phyloP scores from a whole-genome alignment of 225 moss, liverwort and hornwort species.

The Polytrichum commune region DNA sequence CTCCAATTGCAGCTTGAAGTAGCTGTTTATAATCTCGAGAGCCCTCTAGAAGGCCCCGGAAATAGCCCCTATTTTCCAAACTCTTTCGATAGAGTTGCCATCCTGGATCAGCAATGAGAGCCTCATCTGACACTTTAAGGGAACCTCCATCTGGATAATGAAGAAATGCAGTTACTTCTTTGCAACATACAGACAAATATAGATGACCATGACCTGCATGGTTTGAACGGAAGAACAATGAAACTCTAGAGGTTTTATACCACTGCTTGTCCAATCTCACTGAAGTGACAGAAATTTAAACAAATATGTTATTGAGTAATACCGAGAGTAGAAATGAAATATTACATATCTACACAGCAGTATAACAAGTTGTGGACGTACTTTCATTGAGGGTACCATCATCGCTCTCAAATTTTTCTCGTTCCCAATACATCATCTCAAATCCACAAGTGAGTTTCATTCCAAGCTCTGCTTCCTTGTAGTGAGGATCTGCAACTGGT shows the following conservation, averaged over 20 bases:
- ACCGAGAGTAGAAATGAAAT: too few relatives aligned
- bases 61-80: constrained; percentile 76
- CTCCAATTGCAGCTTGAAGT: constrained; percentile 60
- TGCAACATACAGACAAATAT: too few relatives aligned
- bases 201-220: not conserved
- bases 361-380: constrained; percentile 2
- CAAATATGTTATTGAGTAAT: too few relatives aligned
- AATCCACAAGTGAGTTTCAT: constrained; percentile 97
- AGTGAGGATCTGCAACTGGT: constrained; percentile 42
- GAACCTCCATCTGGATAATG: constrained; percentile 18
- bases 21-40: constrained; percentile 68
- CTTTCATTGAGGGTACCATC: constrained; percentile 17
- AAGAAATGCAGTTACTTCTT: not conserved
- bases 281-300: too few relatives aligned
- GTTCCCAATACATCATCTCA: constrained; percentile 94
- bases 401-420: constrained; percentile 35
- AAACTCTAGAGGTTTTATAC: not conserved
- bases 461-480: constrained; percentile 81
- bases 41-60: constrained; percentile 71
- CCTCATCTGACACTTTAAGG: constrained; percentile 17
- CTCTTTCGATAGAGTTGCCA: constrained; percentile 76
- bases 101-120: constrained; percentile 46
- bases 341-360: too few relatives aligned
- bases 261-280: too few relatives aligned
- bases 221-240: not conserved